Evolutionary conservation across 192 early-diverging fungal genomes (phyloP).

Genomic region (Coemansia sp.): DNA sequence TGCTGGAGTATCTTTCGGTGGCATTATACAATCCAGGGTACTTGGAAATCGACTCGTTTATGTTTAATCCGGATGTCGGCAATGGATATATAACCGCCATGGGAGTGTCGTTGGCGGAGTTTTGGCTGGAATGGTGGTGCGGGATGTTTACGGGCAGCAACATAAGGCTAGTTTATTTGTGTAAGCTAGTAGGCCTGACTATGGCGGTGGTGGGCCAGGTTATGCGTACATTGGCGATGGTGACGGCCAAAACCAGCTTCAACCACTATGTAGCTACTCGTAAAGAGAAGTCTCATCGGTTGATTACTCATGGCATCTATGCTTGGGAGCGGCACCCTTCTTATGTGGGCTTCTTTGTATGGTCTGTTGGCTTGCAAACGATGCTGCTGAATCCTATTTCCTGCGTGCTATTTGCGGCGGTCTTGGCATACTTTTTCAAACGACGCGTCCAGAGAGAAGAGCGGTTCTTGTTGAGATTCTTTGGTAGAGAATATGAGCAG

Average conservation of each 20-base stretch:
- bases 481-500: conserved; percentile 71
- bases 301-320: conserved; percentile 89
- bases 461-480: conserved; percentile 67
- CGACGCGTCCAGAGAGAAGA: conserved; percentile 81
- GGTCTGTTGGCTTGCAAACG: conserved; percentile 77
- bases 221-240: conserved; percentile 81
- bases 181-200: conserved; percentile 57
- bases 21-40: conserved; percentile 73
- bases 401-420: conserved; percentile 61
- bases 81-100: conserved; percentile 26
- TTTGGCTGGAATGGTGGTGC: conserved; percentile 60
- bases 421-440: conserved; percentile 71
- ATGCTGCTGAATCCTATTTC: conserved; percentile 79
- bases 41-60: conserved; percentile 61
- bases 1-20: conserved; percentile 82
- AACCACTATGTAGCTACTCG: conserved; percentile 75
- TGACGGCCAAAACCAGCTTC: conserved; percentile 87
- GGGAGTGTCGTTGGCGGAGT: conserved; percentile 11
- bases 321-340: conserved; percentile 88
- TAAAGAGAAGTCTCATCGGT: conserved; percentile 67
- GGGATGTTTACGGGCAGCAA: conserved; percentile 52
- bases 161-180: conserved; percentile 6
- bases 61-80: conserved; percentile 34
- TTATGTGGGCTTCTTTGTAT: conserved; percentile 94
- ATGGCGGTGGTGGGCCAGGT: conserved; percentile 68